These are phyloP conservation scores for Nakazawaea peltata DNA, from an alignment of 805 yeast genomes.

Conservation along the genomic window DNA sequence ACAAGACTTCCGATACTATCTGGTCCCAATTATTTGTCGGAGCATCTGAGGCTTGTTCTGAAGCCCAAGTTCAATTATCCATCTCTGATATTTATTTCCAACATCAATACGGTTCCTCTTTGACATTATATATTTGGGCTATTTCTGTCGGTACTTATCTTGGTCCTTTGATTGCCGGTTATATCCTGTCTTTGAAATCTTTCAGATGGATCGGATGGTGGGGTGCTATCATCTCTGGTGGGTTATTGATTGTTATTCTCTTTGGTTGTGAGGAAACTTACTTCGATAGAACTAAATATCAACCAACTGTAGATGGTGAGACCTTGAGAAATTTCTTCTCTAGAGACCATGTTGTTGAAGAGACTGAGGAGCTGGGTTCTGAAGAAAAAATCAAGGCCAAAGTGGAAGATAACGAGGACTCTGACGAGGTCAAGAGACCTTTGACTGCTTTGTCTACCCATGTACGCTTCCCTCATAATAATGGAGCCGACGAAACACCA, in stretches of 20 bases:
- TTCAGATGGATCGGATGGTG: constrained; percentile 77
- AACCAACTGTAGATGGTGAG: constrained; percentile 9
- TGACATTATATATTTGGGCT: constrained; percentile 68
- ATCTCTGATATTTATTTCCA: constrained; percentile 68
- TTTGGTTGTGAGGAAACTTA: constrained; percentile 67
- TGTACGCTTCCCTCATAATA: constrained; percentile 9
- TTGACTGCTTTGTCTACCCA: constrained; percentile 3
- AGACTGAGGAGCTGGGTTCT: neutral
- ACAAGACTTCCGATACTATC: constrained; percentile 48
- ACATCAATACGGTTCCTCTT: constrained; percentile 66
- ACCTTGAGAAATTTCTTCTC: constrained; percentile 6
- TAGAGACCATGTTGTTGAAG: constrained; percentile 1
- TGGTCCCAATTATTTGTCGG: constrained; percentile 80
- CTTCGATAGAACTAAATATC: constrained; percentile 45
- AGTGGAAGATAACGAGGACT: constrained; percentile 7
- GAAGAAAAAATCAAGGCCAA: constrained; percentile 1
- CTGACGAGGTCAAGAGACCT: constrained; percentile 7
- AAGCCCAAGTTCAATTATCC: constrained; percentile 62
- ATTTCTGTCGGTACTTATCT: constrained; percentile 72
- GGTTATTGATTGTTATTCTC: constrained; percentile 40
- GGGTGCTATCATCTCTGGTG: constrained; percentile 59
- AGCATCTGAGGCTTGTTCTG: constrained; percentile 72
- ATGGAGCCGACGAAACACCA: constrained; percentile 22
- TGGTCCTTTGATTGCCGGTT: constrained; percentile 78
- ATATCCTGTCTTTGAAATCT: constrained; percentile 39